These are phyloP conservation scores for Pichia inconspicua DNA, from an alignment of 1,139 yeast species.

Conservation along the genomic window DNA sequence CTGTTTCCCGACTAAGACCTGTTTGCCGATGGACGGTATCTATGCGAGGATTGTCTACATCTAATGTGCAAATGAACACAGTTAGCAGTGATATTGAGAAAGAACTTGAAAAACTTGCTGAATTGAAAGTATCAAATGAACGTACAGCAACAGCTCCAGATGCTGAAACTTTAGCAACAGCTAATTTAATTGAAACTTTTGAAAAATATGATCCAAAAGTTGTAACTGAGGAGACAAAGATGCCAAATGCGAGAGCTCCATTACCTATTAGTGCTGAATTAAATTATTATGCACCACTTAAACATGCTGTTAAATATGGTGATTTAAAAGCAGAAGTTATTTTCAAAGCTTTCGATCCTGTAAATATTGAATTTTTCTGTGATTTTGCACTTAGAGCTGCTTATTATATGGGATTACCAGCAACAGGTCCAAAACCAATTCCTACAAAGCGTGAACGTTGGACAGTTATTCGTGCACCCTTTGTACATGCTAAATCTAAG, in stretches of 20 bases:
- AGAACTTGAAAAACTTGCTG: constrained; percentile 23
- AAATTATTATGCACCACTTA: constrained; percentile 74
- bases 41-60: background rate
- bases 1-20: background rate
- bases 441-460: constrained; percentile 76
- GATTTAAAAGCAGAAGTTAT: constrained; percentile 65
- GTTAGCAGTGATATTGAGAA: constrained; percentile 14
- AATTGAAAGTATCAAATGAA: constrained; percentile 16
- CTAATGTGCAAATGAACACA: background rate
- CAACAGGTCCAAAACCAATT: constrained; percentile 58
- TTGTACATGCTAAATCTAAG: constrained; percentile 89
- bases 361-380: constrained; percentile 63
- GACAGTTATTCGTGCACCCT: constrained; percentile 91
- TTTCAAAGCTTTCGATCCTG: constrained; percentile 65
- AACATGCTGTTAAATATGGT: constrained; percentile 60
- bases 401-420: constrained; percentile 80
- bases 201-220: constrained; percentile 36
- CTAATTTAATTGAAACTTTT: constrained; percentile 25
- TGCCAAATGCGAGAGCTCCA: constrained; percentile 37
- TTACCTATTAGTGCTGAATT: constrained; percentile 79
- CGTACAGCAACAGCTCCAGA: constrained; percentile 13
- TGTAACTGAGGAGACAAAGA: constrained; percentile 30
- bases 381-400: constrained; percentile 91
- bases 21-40: background rate
- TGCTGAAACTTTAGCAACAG: constrained; percentile 16